phyloP scores from a whole-genome alignment of 306 rosid species.

The Carpinus fangiana region DNA sequence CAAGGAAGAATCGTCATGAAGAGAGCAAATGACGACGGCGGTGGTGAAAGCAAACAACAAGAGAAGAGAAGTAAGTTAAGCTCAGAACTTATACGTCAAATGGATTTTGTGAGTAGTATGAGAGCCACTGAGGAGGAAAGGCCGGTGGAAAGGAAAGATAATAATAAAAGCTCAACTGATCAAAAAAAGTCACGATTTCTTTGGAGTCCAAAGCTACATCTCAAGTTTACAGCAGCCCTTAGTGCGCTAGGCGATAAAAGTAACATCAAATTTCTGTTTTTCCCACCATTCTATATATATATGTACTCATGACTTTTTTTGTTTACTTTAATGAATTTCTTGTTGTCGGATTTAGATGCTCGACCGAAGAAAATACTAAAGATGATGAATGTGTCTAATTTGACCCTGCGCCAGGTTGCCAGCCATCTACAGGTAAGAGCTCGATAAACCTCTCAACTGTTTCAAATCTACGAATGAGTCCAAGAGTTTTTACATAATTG shows the following conservation, averaged over 20 bases:
- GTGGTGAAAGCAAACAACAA: no score
- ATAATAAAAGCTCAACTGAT: neutral
- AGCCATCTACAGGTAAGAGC: constrained; percentile 58
- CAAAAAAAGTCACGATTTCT: constrained; percentile 20
- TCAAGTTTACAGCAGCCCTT: constrained; percentile 43
- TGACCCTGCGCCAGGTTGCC: constrained; percentile 52
- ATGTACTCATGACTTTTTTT: neutral
- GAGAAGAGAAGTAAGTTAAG: no score
- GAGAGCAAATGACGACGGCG: no score
- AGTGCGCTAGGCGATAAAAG: constrained; percentile 38
- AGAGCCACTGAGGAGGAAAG: neutral
- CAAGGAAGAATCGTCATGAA: no score
- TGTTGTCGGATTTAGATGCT: constrained; percentile 29
- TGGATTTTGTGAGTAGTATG: no score
- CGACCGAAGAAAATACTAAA: constrained; percentile 44
- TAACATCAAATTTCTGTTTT: constrained; percentile 24
- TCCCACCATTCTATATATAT: neutral
- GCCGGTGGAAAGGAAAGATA: neutral
- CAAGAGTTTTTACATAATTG: neutral
- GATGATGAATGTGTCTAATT: constrained; percentile 38
- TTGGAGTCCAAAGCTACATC: constrained; percentile 45
- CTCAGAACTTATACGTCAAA: no score
- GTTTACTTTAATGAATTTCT: neutral
- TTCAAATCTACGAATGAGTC: neutral
- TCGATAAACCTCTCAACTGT: neutral